Percentiles rank a stretch among this genome's conserved stretches.
These are phyloP conservation scores for Collybia sordida DNA, from an alignment of 768 basidiomycete genomes.

Conservation along the genomic window DNA sequence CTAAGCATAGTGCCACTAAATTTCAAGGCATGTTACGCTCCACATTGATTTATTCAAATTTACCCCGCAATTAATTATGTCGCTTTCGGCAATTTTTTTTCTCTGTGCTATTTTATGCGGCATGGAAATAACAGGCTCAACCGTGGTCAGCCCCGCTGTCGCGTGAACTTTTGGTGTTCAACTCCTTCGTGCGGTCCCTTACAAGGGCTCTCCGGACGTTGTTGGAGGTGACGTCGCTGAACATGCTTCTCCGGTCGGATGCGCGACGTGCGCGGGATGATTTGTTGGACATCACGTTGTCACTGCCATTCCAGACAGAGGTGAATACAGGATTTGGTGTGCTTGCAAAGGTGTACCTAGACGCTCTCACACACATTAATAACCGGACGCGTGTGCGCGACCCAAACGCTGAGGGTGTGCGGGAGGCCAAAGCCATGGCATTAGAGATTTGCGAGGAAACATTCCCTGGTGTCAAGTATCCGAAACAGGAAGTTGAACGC, in stretches of 20 bases:
- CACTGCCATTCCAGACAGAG: slow-evolving; percentile 92
- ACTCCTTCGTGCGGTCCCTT: slow-evolving; percentile 92
- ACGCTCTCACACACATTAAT: slow-evolving; percentile 88
- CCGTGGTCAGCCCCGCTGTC: slow-evolving; percentile 97
- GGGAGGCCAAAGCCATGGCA: slow-evolving; percentile 81
- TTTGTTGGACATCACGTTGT: slow-evolving; percentile 86
- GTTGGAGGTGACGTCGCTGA: slow-evolving; percentile 87
- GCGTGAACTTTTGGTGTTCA: slow-evolving; percentile 95
- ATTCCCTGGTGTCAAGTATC: slow-evolving; percentile 88
- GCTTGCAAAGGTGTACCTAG: slow-evolving; percentile 94
- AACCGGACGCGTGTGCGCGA: slow-evolving; percentile 75
- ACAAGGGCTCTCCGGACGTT: slow-evolving; percentile 88
- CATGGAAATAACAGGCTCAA: slow-evolving; percentile 60
- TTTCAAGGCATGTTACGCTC: slow-evolving; percentile 73
- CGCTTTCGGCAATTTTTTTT: background rate
- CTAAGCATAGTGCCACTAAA: slow-evolving; percentile 92
- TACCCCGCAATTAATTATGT: background rate
- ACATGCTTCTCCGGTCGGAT: slow-evolving; percentile 90
- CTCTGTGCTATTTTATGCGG: slow-evolving; percentile 9
- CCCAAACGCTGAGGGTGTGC: slow-evolving; percentile 75
- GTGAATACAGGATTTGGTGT: slow-evolving; percentile 99
- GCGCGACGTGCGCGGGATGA: slow-evolving; percentile 88
- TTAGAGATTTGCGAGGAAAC: slow-evolving; percentile 92
- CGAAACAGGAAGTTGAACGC: slow-evolving; percentile 87
- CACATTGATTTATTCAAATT: slow-evolving; percentile 6